A percentile compares a stretch with the other conserved stretches of the same genome.
Conservation (phyloP, 2,329 filamentous ascomycete species). For the Ploettnerulaceae sp. region DNA sequence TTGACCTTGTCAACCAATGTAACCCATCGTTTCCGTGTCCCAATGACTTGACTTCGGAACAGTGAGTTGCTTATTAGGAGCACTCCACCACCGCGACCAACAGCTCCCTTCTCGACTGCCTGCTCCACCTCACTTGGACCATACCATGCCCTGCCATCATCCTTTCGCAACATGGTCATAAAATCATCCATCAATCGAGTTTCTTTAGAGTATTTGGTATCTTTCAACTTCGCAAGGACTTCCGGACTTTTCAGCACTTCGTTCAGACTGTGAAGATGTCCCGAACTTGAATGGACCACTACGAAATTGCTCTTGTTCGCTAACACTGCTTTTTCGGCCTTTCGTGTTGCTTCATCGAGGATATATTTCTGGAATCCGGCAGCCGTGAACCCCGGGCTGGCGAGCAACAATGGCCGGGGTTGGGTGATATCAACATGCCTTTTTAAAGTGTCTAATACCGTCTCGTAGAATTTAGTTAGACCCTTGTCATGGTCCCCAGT, state of each 20-base stretch:
- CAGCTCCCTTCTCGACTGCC: constrained; percentile 81
- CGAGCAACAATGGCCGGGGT: constrained; percentile 72
- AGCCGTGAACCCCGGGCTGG: constrained; percentile 85
- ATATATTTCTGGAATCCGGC: constrained; percentile 74
- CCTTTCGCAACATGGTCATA: constrained; percentile 68
- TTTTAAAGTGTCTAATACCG: constrained; percentile 68
- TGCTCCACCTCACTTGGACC: constrained; percentile 75
- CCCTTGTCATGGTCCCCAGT: constrained; percentile 63
- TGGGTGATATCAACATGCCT: constrained; percentile 71
- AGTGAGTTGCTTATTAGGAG: constrained; percentile 82
- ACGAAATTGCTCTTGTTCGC: constrained; percentile 57
- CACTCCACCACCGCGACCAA: constrained; percentile 79
- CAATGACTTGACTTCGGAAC: constrained; percentile 78
- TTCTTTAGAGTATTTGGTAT: constrained; percentile 85
- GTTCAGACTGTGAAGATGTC: constrained; percentile 80
- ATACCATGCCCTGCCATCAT: constrained; percentile 89
- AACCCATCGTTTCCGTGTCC: constrained; percentile 75
- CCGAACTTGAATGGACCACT: constrained; percentile 79
- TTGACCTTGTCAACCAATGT: constrained; percentile 82
- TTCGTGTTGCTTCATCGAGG: constrained; percentile 53
- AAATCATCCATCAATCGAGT: constrained; percentile 82
- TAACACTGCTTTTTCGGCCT: constrained; percentile 64
- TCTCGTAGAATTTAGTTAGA: constrained; percentile 72
- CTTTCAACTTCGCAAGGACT: constrained; percentile 69
- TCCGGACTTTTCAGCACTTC: constrained; percentile 81